Evolutionary conservation across 2,329 filamentous ascomycete species (phyloP).

Genomic region (Pseudogymnoascus sp.): DNA sequence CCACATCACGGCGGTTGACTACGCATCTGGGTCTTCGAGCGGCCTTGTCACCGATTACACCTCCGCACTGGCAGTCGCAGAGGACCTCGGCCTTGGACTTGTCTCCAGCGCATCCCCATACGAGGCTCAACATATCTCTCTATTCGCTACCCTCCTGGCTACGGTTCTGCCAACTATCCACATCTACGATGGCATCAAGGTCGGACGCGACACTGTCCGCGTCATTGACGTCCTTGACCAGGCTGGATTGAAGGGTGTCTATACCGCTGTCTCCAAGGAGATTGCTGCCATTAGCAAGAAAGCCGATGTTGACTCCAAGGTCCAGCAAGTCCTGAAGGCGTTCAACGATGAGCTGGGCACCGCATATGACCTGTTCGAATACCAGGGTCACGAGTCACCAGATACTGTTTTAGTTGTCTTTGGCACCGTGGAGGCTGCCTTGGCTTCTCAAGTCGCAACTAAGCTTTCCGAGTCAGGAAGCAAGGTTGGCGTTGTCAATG

Average conservation of each 20-base stretch:
- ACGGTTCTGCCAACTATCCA: slow-evolving; percentile 76
- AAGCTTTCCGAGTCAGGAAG: slow-evolving; percentile 65
- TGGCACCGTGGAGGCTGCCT: slow-evolving; percentile 81
- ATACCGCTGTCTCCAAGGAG: slow-evolving; percentile 58
- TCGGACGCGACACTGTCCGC: slow-evolving; percentile 74
- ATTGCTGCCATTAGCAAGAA: slow-evolving; percentile 60
- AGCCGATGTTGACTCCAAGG: slow-evolving; percentile 65
- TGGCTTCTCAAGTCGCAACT: slow-evolving; percentile 73
- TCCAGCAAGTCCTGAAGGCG: slow-evolving; percentile 61
- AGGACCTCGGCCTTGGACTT: slow-evolving; percentile 83
- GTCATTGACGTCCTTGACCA: slow-evolving; percentile 77
- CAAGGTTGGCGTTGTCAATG: slow-evolving; percentile 81
- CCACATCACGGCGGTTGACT: slow-evolving; percentile 88
- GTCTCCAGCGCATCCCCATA: slow-evolving; percentile 80
- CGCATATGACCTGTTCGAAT: slow-evolving; percentile 89
- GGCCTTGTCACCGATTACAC: slow-evolving; percentile 85
- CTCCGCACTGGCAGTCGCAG: slow-evolving; percentile 69
- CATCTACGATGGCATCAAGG: slow-evolving; percentile 78
- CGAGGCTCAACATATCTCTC: slow-evolving; percentile 89
- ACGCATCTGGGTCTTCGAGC: slow-evolving; percentile 54
- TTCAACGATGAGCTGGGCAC: slow-evolving; percentile 92
- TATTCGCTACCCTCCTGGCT: slow-evolving; percentile 78
- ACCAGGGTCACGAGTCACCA: slow-evolving; percentile 73
- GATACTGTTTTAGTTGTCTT: slow-evolving; percentile 86
- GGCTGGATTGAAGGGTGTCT: slow-evolving; percentile 60